phyloP scores from a whole-genome alignment of 345 rosid species.

The Lepidium didymum region DNA sequence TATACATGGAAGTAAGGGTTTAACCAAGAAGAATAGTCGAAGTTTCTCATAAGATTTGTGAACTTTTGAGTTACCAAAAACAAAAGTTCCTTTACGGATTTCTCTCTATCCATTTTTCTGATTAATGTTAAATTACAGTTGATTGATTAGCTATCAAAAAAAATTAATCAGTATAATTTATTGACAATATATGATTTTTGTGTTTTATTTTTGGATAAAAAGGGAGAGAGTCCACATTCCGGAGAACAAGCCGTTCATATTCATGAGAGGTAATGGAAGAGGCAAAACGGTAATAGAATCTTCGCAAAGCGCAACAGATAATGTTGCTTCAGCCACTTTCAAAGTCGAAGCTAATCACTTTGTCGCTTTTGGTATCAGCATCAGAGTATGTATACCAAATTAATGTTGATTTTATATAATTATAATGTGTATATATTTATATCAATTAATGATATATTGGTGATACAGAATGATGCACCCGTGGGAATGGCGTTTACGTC shows the following conservation, averaged over 20 bases:
- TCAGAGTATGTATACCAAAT: conserved; percentile 44
- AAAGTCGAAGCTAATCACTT: conserved; percentile 56
- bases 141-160: no score
- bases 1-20: no score
- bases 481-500: conserved; percentile 84
- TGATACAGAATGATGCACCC: conserved; percentile 76
- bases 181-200: no score
- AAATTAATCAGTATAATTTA: no score
- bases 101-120: no score
- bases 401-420: background rate
- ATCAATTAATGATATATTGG: background rate
- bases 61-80: no score
- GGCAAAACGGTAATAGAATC: conserved; percentile 61
- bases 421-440: no score
- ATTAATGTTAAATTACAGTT: no score
- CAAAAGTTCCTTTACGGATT: no score
- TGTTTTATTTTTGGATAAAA: background rate
- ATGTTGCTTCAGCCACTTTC: conserved; percentile 74
- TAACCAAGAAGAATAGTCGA: no score
- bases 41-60: no score
- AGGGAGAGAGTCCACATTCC: conserved; percentile 81
- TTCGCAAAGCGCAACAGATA: conserved; percentile 48
- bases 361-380: conserved; percentile 74
- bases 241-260: conserved; percentile 58
- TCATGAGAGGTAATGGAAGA: conserved; percentile 92